Conservation (phyloP, 345 rosid genomes). For the Geranium rotundifolium region DNA sequence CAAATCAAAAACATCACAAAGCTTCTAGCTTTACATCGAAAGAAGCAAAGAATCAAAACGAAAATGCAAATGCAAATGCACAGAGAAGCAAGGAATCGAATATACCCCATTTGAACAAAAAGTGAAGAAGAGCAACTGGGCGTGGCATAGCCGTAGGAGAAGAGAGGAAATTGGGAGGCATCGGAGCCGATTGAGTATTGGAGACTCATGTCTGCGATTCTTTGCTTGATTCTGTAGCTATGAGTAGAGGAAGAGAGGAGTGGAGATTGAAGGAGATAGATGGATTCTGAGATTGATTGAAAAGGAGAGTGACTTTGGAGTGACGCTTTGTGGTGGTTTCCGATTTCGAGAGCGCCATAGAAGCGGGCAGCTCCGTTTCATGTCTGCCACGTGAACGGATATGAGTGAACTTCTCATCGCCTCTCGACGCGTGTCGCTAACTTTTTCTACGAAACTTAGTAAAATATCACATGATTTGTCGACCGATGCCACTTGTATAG, state of each 20-base stretch:
- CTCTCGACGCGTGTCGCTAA: too few relatives aligned
- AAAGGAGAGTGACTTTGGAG: slow-evolving; percentile 7
- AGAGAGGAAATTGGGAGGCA: not conserved
- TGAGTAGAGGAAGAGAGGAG: not conserved
- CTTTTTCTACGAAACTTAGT: too few relatives aligned
- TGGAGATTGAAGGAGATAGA: not conserved
- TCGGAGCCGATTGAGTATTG: not conserved
- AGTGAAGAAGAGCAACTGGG: not conserved
- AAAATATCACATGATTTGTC: too few relatives aligned
- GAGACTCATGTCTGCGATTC: too few relatives aligned
- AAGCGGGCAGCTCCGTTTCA: slow-evolving; percentile 1
- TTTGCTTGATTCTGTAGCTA: too few relatives aligned
- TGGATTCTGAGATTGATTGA: slow-evolving; percentile 6
- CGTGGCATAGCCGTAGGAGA: not conserved
- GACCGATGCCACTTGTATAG: too few relatives aligned
- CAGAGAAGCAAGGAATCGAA: not conserved
- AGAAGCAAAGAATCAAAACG: too few relatives aligned
- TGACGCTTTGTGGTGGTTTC: not conserved
- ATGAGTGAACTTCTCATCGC: too few relatives aligned
- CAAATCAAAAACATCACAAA: too few relatives aligned
- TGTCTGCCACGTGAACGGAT: slow-evolving; percentile 54
- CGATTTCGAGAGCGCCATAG: slow-evolving; percentile 6
- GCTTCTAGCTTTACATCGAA: too few relatives aligned
- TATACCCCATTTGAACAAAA: slow-evolving; percentile 15
- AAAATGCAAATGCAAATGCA: not conserved